A percentile compares a stretch with the other conserved stretches of the same genome.
These are phyloP conservation scores for Tetrastigma voinierianum DNA, from an alignment of 164 flowering plant species.

Conservation along the genomic window DNA sequence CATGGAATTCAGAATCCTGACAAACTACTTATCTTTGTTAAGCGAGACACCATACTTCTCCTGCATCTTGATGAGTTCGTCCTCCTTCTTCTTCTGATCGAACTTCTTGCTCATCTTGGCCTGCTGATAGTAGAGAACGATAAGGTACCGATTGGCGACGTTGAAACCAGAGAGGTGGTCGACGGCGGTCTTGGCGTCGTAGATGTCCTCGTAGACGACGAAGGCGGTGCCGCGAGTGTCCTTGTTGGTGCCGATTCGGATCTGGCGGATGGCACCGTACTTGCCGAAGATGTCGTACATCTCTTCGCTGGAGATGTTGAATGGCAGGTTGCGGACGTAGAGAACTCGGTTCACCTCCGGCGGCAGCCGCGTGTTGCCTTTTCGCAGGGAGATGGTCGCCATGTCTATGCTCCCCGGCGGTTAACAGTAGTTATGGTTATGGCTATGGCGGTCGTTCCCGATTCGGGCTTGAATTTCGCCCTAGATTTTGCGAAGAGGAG, in stretches of 20 bases:
- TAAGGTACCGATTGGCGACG: slow-evolving; percentile 90
- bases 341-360: slow-evolving; percentile 90
- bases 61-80: slow-evolving; percentile 80
- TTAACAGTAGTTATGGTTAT: too few species aligned
- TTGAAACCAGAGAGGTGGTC: slow-evolving; percentile 96
- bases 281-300: slow-evolving; percentile 99
- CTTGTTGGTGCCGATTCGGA: slow-evolving; percentile 81
- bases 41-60: slow-evolving; percentile 86
- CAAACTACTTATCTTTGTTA: slow-evolving; percentile 66
- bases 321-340: slow-evolving; percentile 88
- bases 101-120: slow-evolving; percentile 97
- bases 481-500: too few species aligned
- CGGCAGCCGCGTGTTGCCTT: slow-evolving; percentile 88
- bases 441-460: too few species aligned
- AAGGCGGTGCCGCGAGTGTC: slow-evolving; percentile 94
- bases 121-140: slow-evolving; percentile 92
- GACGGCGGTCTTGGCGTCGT: slow-evolving; percentile 96
- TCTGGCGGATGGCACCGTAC: slow-evolving; percentile 95
- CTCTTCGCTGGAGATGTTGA: slow-evolving; percentile 96
- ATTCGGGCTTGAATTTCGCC: too few species aligned
- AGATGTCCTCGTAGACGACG: slow-evolving; percentile 96
- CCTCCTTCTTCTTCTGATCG: slow-evolving; percentile 95
- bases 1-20: too few species aligned
- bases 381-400: slow-evolving; percentile 79
- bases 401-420: slow-evolving; percentile 8